Evolutionary conservation across 495 filamentous ascomycete genomes (phyloP).

Genomic region (Rhypophila decipiens): DNA sequence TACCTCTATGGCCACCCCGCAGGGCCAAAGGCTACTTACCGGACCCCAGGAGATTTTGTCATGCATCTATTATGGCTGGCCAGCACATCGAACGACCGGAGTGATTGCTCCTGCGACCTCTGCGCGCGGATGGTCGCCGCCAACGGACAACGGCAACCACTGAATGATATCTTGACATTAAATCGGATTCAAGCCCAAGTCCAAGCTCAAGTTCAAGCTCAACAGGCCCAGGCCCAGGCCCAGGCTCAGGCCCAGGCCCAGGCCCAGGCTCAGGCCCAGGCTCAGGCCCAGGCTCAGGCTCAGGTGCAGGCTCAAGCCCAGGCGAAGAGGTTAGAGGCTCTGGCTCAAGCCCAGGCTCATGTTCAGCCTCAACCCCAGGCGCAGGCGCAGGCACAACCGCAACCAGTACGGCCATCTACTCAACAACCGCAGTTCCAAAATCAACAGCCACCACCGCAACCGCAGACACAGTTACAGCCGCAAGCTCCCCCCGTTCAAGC

Average conservation of each 20-base stretch:
- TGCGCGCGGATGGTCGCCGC: conserved; percentile 20
- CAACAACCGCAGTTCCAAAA: conserved; percentile 4
- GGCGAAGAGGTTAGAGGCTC: too few relatives aligned
- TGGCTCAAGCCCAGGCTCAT: too few relatives aligned
- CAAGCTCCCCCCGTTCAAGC: not conserved
- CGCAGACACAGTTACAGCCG: conserved; percentile 2
- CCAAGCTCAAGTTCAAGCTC: not conserved
- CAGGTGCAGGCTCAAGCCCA: conserved; percentile 3
- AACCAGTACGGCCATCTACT: not conserved
- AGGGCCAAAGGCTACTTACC: conserved; percentile 25
- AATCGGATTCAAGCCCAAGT: too few relatives aligned
- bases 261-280: conserved; percentile 4
- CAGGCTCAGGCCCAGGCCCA: conserved; percentile 6
- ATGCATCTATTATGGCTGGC: conserved; percentile 35
- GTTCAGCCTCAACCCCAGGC: conserved; percentile 4
- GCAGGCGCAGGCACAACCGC: conserved; percentile 3
- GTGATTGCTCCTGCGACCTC: conserved; percentile 30
- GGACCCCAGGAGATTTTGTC: conserved; percentile 36
- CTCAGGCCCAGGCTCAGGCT: conserved; percentile 2
- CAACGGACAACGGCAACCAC: conserved; percentile 4
- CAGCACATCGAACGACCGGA: conserved; percentile 22
- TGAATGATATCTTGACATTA: not conserved
- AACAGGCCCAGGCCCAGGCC: not conserved
- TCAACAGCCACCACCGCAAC: conserved; percentile 3
- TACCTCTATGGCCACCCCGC: conserved; percentile 39